Conservation (phyloP, 1,139 yeast species). For the Geotrichum cucujoidarum region DNA sequence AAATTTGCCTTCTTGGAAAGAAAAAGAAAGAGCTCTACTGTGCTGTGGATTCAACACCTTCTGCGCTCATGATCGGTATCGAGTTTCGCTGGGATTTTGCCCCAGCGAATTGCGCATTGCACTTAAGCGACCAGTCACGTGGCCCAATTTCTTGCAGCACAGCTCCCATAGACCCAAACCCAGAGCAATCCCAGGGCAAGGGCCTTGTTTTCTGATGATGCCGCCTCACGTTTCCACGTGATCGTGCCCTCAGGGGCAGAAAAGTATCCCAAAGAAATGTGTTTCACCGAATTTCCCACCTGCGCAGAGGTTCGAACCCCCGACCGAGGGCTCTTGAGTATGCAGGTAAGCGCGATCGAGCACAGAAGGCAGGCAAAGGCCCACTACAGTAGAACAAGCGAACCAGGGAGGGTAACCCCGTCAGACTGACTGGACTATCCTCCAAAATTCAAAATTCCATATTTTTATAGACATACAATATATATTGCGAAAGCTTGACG, state of each 20-base stretch:
- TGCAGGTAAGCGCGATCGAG: constrained; percentile 60
- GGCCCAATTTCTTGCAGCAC: constrained; percentile 70
- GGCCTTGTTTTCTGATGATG: constrained; percentile 60
- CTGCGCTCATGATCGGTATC: constrained; percentile 70
- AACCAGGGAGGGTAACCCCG: constrained; percentile 14
- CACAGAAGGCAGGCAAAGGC: background rate
- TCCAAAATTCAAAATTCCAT: background rate
- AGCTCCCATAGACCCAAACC: constrained; percentile 50
- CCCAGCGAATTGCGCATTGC: constrained; percentile 62
- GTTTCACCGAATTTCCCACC: constrained; percentile 87
- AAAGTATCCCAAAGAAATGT: constrained; percentile 45
- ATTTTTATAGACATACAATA: background rate
- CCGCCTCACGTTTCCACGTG: constrained; percentile 69
- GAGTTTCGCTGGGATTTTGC: constrained; percentile 42
- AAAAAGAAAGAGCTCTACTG: too few species aligned
- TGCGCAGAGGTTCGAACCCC: constrained; percentile 35
- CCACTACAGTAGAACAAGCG: constrained; percentile 1
- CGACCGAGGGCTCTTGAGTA: constrained; percentile 41
- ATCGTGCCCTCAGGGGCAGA: constrained; percentile 55
- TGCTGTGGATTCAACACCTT: constrained; percentile 9
- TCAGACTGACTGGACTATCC: constrained; percentile 2
- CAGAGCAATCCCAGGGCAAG: background rate
- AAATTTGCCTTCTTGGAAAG: too few species aligned
- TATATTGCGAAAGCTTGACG: background rate
- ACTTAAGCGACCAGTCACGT: constrained; percentile 49